Evolutionary conservation across 306 rosid genomes (phyloP).

Genomic region (Pachyrhizus erosus): DNA sequence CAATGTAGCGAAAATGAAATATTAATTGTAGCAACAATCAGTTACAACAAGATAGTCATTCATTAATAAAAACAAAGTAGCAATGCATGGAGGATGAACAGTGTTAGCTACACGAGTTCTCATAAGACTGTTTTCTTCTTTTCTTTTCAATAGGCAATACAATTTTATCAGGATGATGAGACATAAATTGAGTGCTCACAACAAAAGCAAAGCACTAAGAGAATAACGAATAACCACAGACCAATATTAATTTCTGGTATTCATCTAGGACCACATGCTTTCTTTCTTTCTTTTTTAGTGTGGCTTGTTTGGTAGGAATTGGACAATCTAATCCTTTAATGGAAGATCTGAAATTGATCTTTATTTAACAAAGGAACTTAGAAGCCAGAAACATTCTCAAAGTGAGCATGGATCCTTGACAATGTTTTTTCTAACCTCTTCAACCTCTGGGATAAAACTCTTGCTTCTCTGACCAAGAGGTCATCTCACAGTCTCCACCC

Average conservation of each 20-base stretch:
- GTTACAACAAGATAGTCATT: conserved; percentile 30
- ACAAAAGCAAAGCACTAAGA: conserved; percentile 33
- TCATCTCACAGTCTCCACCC: not conserved
- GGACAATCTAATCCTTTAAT: conserved; percentile 18
- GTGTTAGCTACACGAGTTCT: conserved; percentile 25
- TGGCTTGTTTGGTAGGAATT: not conserved
- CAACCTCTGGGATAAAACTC: conserved; percentile 15
- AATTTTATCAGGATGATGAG: conserved; percentile 16
- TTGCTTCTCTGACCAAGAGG: conserved; percentile 25
- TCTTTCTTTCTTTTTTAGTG: not conserved
- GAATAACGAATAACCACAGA: conserved; percentile 16
- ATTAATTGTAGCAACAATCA: conserved; percentile 20
- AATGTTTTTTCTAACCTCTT: conserved; percentile 33
- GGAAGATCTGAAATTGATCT: not conserved
- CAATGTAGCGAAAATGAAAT: conserved; percentile 22
- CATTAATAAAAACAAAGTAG: conserved; percentile 19
- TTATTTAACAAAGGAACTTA: not conserved
- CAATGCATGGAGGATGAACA: conserved; percentile 28
- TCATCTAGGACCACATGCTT: conserved; percentile 25
- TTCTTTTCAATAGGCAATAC: not conserved
- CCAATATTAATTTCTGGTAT: conserved; percentile 16
- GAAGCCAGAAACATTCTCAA: conserved; percentile 17
- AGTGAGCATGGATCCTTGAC: not conserved
- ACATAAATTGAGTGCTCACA: conserved; percentile 4
- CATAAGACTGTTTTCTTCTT: conserved; percentile 28